Evolutionary conservation across 257 asterid species (phyloP).

Genomic region (Solanum chiquidenum): DNA sequence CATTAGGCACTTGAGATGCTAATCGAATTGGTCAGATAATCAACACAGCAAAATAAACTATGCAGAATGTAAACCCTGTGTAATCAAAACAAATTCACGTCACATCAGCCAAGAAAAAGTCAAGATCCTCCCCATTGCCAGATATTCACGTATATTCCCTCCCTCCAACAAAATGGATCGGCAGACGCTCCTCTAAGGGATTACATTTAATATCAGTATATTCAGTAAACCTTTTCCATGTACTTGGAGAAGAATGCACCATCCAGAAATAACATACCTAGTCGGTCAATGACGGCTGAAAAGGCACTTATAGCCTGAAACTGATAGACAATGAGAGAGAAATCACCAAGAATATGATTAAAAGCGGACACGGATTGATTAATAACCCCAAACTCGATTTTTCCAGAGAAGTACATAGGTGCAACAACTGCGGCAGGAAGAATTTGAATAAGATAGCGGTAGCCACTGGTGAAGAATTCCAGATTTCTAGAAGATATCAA

Average conservation of each 20-base stretch:
- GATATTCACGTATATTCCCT: background rate
- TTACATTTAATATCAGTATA: background rate
- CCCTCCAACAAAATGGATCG: background rate
- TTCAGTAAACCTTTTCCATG: background rate
- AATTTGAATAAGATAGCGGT: constrained; percentile 81
- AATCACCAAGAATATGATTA: constrained; percentile 88
- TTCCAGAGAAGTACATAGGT: constrained; percentile 93
- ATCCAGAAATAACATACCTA: constrained; percentile 35
- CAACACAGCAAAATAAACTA: background rate
- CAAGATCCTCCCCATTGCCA: background rate
- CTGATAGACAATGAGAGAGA: constrained; percentile 73
- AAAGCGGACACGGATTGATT: constrained; percentile 87
- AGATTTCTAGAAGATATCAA: constrained; percentile 87
- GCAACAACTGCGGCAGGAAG: constrained; percentile 98
- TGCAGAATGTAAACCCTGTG: background rate
- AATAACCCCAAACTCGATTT: constrained; percentile 92
- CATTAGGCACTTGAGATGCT: background rate
- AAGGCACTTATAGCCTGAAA: constrained; percentile 94
- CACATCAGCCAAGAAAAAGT: background rate
- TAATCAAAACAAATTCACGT: background rate
- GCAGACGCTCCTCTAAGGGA: background rate
- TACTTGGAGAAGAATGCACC: background rate
- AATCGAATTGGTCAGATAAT: background rate
- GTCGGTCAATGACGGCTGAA: constrained; percentile 82
- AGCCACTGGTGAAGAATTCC: constrained; percentile 93